Evolutionary conservation across 2,329 filamentous ascomycete species (phyloP), one percentile per base, ranked within the genome.

Genomic region (Aspergillus ustus): DNA sequence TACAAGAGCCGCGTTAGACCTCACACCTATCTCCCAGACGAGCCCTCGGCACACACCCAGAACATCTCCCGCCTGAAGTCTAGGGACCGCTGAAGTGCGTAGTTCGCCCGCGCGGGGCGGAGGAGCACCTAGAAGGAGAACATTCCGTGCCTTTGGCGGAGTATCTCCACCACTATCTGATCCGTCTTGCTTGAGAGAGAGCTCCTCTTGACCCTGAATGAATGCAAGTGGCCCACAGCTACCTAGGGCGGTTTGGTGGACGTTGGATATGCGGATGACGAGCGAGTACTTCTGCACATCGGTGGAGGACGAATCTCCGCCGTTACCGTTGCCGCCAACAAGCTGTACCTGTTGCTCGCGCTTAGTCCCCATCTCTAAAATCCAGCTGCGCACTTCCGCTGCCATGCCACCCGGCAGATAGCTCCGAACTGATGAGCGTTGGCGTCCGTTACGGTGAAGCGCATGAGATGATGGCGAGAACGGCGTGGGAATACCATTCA

Each of bases 341-440:
- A n/a, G n/a, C 20, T 51, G 55, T 8, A 34, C 19, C 9, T 57
- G 44, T 22, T 70, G 65, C 13, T 75, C 71, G 7, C 71, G 66
- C 58, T 72, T 77, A 1, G 72, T 63, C 9, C 72, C 76, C 60
- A 71, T 72, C 54, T 80, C 78, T 5, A 80, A 58, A 9, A 80
- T 69, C 78, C 78, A 80, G 58, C 72, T 71, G n/a, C 77, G 76
- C 29, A 78, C 72, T 54, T 77, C 71, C 1, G 77, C 70, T 7
- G 78, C 77, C 73, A 80, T 77, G 5, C 78, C 78, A 6, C 73
- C 76, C 1, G 75, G 69, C 0, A 74, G 50, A 63, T 77, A 79
- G 6, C 59, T 66, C 11, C 67, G 66, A 1, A 60, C 64, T n/a
- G 59, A 60, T 1, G 66, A 55, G 8, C 67, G 70, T 1, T 63